Conservation (phyloP, 1,284 basidiomycete genomes). For the Farysia itapuensis region DNA sequence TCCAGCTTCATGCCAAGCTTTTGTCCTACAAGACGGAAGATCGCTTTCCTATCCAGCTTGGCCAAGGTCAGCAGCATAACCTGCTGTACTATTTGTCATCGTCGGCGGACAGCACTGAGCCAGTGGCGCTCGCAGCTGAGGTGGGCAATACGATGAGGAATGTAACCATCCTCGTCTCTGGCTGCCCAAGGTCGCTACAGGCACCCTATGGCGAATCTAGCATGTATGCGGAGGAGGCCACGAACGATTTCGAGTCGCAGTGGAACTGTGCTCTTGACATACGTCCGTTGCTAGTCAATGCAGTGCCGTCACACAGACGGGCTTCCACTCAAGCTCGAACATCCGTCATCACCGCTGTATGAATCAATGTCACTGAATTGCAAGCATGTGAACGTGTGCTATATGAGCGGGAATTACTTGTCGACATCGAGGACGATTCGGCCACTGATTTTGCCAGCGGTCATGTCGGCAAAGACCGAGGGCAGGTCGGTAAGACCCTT, state of each 20-base stretch:
- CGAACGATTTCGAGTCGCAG: slow-evolving; percentile 26
- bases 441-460: slow-evolving; percentile 67
- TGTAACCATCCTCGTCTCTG: slow-evolving; percentile 24
- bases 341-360: background rate
- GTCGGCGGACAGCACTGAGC: background rate
- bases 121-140: background rate
- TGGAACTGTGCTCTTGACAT: slow-evolving; percentile 36
- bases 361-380: too few species aligned
- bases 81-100: slow-evolving; percentile 26
- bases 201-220: background rate
- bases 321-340: background rate
- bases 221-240: background rate
- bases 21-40: slow-evolving; percentile 5
- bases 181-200: slow-evolving; percentile 4
- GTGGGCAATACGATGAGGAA: slow-evolving; percentile 6
- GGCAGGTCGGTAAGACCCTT: slow-evolving; percentile 66
- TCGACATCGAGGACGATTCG: slow-evolving; percentile 67
- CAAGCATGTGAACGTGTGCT: too few species aligned
- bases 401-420: too few species aligned
- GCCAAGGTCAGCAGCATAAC: slow-evolving; percentile 27
- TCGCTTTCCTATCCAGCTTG: slow-evolving; percentile 13
- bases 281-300: slow-evolving; percentile 12
- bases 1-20: slow-evolving; percentile 2
- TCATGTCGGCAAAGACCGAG: slow-evolving; percentile 65
- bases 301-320: slow-evolving; percentile 1